Evolutionary conservation across 2,329 filamentous ascomycete genomes (phyloP).

Genomic region (Erysiphe pulchra): DNA sequence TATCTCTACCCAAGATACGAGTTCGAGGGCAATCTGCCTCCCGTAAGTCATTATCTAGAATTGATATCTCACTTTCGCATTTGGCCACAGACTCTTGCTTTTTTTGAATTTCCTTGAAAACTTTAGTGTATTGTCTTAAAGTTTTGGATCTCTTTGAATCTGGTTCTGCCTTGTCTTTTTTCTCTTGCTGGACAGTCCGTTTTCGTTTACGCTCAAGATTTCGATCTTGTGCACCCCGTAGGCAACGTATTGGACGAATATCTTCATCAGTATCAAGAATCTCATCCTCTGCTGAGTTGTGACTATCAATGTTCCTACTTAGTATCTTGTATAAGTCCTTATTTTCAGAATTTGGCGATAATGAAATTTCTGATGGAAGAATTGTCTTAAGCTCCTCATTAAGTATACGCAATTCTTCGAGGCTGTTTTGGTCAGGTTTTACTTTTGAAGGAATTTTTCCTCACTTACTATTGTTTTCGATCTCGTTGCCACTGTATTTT

Average conservation of each 20-base stretch:
- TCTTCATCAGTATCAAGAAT: conserved; percentile 47
- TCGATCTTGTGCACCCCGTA: conserved; percentile 39
- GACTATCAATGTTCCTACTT: too few relatives aligned
- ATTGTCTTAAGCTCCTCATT: conserved; percentile 51
- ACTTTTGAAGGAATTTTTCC: neutral
- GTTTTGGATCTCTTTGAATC: conserved; percentile 42
- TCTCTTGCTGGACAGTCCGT: conserved; percentile 45
- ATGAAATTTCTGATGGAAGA: conserved; percentile 44
- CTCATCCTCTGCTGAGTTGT: conserved; percentile 18
- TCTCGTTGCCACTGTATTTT: conserved; percentile 81
- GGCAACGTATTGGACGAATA: conserved; percentile 24
- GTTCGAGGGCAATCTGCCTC: conserved; percentile 86
- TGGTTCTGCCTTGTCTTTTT: conserved; percentile 31
- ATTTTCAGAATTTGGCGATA: conserved; percentile 27
- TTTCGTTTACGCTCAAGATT: conserved; percentile 51
- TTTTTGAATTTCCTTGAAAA: conserved; percentile 72
- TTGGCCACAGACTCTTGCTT: conserved; percentile 57
- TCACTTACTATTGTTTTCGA: conserved; percentile 35
- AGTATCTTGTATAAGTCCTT: conserved; percentile 10
- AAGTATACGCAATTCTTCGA: conserved; percentile 43
- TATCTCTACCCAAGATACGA: conserved; percentile 70
- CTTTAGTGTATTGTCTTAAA: conserved; percentile 67
- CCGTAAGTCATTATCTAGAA: conserved; percentile 73
- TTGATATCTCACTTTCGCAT: conserved; percentile 63
- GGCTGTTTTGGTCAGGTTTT: conserved; percentile 19